Conservation (phyloP, 495 filamentous ascomycete genomes). For the Amniculicola lignicola region DNA sequence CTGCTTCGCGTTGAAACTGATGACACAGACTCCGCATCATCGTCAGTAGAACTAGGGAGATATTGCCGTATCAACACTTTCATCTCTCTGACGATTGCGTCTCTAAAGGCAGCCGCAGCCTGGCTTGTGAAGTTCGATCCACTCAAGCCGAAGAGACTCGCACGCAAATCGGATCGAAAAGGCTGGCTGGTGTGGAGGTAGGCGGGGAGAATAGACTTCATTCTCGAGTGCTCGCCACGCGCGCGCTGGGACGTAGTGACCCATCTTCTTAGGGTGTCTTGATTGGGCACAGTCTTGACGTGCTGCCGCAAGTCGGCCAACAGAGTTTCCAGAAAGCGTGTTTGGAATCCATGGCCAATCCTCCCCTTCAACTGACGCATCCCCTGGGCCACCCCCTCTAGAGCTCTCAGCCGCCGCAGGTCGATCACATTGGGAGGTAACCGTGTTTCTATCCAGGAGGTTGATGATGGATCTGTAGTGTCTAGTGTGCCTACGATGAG, state of each 20-base stretch:
- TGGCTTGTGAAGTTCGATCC: constrained; percentile 72
- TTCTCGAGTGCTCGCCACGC: constrained; percentile 63
- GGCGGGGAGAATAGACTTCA: constrained; percentile 63
- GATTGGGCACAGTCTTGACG: constrained; percentile 66
- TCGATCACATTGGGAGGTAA: constrained; percentile 53
- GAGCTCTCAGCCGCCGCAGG: constrained; percentile 71
- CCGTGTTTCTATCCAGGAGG: constrained; percentile 29
- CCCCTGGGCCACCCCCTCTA: constrained; percentile 76
- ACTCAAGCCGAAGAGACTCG: constrained; percentile 72
- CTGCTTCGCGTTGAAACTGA: constrained; percentile 80
- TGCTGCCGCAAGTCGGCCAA: constrained; percentile 79
- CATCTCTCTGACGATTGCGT: constrained; percentile 82
- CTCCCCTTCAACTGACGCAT: constrained; percentile 69
- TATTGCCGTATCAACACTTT: constrained; percentile 79
- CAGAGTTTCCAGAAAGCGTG: constrained; percentile 72
- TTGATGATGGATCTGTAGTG: constrained; percentile 34
- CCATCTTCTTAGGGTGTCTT: constrained; percentile 77
- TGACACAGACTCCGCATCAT: constrained; percentile 86
- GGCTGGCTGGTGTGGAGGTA: constrained; percentile 68
- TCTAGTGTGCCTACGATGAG: constrained; percentile 67
- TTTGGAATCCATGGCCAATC: constrained; percentile 84
- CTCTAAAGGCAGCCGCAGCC: constrained; percentile 80
- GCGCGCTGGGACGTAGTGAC: constrained; percentile 59
- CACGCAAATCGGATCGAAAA: constrained; percentile 63
- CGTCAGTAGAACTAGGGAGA: constrained; percentile 86